phyloP scores from a whole-genome alignment of 306 rosid genomes.

The Trichosanthes truncata region DNA sequence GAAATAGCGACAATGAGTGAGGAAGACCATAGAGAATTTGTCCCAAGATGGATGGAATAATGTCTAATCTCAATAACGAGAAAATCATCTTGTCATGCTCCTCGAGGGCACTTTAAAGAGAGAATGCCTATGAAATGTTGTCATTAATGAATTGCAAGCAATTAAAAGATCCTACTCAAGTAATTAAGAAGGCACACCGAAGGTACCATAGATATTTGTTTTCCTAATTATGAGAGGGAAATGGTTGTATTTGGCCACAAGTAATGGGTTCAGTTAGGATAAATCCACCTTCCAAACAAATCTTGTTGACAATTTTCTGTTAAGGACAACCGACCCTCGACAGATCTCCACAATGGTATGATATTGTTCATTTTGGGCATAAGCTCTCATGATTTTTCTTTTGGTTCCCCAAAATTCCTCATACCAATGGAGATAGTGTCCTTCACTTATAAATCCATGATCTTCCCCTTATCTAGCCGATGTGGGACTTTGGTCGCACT shows the following conservation, averaged over 20 bases:
- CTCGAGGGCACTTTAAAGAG: slow-evolving; percentile 1
- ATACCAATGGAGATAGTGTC: no score
- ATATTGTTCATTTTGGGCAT: no score
- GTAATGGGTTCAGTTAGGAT: no score
- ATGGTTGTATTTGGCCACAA: background rate
- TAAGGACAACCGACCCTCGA: no score
- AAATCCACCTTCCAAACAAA: no score
- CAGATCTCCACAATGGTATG: no score
- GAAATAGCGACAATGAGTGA: background rate
- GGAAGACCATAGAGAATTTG: background rate
- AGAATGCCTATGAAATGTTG: background rate
- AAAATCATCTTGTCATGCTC: slow-evolving; percentile 39
- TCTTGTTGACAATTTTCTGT: no score
- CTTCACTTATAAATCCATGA: no score
- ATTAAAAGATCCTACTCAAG: background rate
- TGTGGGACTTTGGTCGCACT: no score
- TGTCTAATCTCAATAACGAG: slow-evolving; percentile 25
- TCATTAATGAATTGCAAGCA: background rate
- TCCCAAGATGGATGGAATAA: slow-evolving; percentile 12
- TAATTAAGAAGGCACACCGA: background rate
- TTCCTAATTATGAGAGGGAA: background rate
- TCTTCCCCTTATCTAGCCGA: no score
- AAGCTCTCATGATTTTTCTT: no score
- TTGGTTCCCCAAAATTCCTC: no score
- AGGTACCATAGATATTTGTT: background rate